These are phyloP conservation scores for Fusarium sp. DNA, from an alignment of 2,329 filamentous ascomycete genomes.

Conservation along the genomic window DNA sequence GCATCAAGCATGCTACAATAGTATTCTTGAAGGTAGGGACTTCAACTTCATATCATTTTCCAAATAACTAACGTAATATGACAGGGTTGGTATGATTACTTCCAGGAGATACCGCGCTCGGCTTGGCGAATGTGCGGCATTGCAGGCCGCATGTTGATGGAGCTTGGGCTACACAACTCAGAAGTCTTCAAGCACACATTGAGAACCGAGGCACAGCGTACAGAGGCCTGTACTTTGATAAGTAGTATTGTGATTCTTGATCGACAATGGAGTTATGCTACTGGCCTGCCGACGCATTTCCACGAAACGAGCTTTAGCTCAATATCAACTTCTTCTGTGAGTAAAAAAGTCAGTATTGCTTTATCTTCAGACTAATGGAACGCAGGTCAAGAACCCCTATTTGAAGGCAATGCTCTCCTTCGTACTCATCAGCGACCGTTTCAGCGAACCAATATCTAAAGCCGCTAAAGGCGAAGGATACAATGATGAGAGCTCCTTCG, in stretches of 20 bases:
- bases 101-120: constrained; percentile 42
- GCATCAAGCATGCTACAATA: constrained; percentile 31
- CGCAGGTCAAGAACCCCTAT: constrained; percentile 27
- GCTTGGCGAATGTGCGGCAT: constrained; percentile 50
- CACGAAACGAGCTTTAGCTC: constrained; percentile 35
- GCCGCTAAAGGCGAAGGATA: constrained; percentile 34
- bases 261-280: constrained; percentile 34
- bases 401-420: constrained; percentile 35
- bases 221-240: constrained; percentile 21
- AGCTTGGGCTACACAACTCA: constrained; percentile 48
- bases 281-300: constrained; percentile 28
- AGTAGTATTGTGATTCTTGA: constrained; percentile 29
- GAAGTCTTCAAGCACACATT: constrained; percentile 42
- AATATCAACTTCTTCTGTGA: constrained; percentile 28
- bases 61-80: not conserved
- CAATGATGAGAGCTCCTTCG: constrained; percentile 47
- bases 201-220: constrained; percentile 16
- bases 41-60: too few relatives aligned
- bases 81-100: constrained; percentile 45
- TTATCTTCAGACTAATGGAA: fast-evolving
- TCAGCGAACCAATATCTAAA: constrained; percentile 28
- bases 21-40: constrained; percentile 24
- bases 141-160: constrained; percentile 47
- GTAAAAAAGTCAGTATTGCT: fast-evolving
- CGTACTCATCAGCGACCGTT: constrained; percentile 32